Percentiles rank a stretch among this genome's conserved stretches.
These are phyloP conservation scores for Monosporascus sp. DNA, from an alignment of 2,329 filamentous ascomycete species.

Conservation along the genomic window DNA sequence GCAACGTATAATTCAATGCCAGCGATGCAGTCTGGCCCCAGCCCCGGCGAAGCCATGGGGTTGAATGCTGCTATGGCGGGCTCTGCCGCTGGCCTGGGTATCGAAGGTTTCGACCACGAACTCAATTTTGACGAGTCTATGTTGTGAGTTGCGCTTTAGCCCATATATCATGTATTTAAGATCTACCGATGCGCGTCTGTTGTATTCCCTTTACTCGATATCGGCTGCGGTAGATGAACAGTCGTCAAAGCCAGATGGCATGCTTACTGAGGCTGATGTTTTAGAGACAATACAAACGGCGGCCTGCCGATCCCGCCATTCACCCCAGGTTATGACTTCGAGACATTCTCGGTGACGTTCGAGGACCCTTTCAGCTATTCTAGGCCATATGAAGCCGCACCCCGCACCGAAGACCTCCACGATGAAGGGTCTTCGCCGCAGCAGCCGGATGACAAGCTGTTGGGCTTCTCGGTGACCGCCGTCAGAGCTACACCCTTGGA, in stretches of 20 bases:
- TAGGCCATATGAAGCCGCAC: slow-evolving; percentile 40
- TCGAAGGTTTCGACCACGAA: slow-evolving; percentile 49
- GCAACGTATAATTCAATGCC: slow-evolving; percentile 53
- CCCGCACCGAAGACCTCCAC: slow-evolving; percentile 37
- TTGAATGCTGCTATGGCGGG: slow-evolving; percentile 36
- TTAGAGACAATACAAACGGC: slow-evolving; percentile 38
- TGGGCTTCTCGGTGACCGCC: slow-evolving; percentile 65
- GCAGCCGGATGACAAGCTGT: slow-evolving; percentile 62
- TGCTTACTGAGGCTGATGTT: slow-evolving; percentile 7
- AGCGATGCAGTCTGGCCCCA: slow-evolving; percentile 40
- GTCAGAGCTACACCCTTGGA: slow-evolving; percentile 60
- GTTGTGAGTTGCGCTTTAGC: slow-evolving; percentile 38
- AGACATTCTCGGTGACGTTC: slow-evolving; percentile 55
- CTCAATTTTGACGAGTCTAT: slow-evolving; percentile 52
- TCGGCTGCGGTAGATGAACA: background rate
- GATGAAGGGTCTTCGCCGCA: slow-evolving; percentile 45
- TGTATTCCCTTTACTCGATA: too few relatives aligned
- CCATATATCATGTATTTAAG: slow-evolving; percentile 1
- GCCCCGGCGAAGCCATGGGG: slow-evolving; percentile 40
- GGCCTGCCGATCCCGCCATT: slow-evolving; percentile 44
- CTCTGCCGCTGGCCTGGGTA: slow-evolving; percentile 29
- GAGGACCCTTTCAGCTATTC: slow-evolving; percentile 62
- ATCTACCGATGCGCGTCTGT: too few relatives aligned
- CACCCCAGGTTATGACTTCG: slow-evolving; percentile 56
- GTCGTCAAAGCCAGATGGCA: background rate